A percentile compares a stretch with the other conserved stretches of the same genome.
phyloP scores from a whole-genome alignment of 495 filamentous ascomycete genomes.

The Aspergillus indologenus region DNA sequence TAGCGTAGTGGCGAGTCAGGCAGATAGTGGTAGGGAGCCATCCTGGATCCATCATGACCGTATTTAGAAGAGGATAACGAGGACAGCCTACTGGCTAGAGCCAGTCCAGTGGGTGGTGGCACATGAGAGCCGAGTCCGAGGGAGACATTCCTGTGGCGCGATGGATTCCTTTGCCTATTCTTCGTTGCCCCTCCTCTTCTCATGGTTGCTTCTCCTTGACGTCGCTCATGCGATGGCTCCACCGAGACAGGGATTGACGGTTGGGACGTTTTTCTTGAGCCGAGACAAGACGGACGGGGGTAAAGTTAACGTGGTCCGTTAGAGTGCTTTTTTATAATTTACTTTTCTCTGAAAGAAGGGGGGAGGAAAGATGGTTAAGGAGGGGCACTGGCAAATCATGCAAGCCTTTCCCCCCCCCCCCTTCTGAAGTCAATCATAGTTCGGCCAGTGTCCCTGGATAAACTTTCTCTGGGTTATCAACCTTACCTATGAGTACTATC shows the following conservation, averaged over 20 bases:
- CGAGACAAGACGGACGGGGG: background rate
- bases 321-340: background rate
- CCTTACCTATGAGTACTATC: no score
- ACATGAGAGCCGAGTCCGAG: background rate
- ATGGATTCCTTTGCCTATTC: background rate
- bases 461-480: constrained; percentile 15
- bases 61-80: background rate
- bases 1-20: constrained; percentile 18
- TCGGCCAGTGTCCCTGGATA: constrained; percentile 8
- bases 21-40: background rate
- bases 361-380: background rate
- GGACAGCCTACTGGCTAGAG: background rate
- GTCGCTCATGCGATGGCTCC: background rate
- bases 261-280: background rate
- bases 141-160: background rate
- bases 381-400: constrained; percentile 2
- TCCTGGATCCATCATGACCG: background rate
- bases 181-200: background rate
- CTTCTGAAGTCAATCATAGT: background rate
- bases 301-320: background rate
- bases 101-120: background rate
- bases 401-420: constrained; percentile 1
- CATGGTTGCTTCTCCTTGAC: background rate
- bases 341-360: background rate
- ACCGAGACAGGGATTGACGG: background rate